Conservation (phyloP, 805 yeast species). For the Monosporozyma servazzii region DNA sequence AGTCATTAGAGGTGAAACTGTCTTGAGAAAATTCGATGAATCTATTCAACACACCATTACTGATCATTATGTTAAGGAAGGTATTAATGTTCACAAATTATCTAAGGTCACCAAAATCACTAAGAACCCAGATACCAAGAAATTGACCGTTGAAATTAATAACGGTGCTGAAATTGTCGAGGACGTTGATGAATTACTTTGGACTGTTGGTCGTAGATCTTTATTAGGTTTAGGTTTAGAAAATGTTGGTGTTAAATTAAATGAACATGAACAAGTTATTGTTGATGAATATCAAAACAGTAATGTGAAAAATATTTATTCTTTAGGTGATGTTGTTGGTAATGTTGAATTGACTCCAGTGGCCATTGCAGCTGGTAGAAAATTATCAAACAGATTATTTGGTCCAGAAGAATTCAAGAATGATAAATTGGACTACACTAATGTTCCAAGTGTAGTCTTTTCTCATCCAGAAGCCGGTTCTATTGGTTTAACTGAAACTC, state of each 20-base stretch:
- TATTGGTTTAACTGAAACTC: conserved; percentile 74
- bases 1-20: conserved; percentile 84
- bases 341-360: conserved; percentile 93
- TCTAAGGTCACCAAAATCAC: conserved; percentile 43
- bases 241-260: conserved; percentile 58
- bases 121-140: conserved; percentile 38
- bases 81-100: conserved; percentile 70
- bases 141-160: conserved; percentile 40
- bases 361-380: conserved; percentile 97
- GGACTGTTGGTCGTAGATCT: conserved; percentile 92
- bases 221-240: conserved; percentile 67
- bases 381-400: conserved; percentile 81
- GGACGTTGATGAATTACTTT: conserved; percentile 76
- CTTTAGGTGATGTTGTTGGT: conserved; percentile 93
- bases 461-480: conserved; percentile 97
- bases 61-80: conserved; percentile 68
- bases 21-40: conserved; percentile 80
- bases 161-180: conserved; percentile 34
- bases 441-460: conserved; percentile 93
- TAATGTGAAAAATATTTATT: conserved; percentile 56
- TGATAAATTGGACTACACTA: conserved; percentile 75
- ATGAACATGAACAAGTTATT: conserved; percentile 51
- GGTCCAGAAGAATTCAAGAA: conserved; percentile 63
- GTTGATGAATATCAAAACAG: conserved; percentile 89
- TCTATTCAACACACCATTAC: conserved; percentile 73